These are phyloP conservation scores for Fusarium sp. DNA, from an alignment of 2,329 filamentous ascomycete species.

Conservation along the genomic window DNA sequence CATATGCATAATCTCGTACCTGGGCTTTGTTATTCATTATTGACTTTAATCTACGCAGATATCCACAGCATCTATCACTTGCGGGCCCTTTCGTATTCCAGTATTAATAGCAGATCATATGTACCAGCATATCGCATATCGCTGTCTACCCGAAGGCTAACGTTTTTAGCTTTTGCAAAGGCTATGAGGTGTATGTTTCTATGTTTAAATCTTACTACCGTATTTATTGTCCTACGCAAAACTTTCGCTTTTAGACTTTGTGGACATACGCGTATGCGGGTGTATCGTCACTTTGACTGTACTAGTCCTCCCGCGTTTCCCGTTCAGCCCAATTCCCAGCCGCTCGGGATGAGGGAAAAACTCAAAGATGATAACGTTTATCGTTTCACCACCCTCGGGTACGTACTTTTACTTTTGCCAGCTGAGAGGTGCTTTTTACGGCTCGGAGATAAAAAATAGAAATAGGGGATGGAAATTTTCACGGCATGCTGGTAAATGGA, in stretches of 20 bases:
- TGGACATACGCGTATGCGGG: slow-evolving; percentile 1
- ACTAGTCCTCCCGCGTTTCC: slow-evolving; percentile 25
- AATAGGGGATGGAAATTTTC: slow-evolving; percentile 25
- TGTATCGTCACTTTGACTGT: slow-evolving; percentile 5
- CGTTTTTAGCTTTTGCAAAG: not conserved
- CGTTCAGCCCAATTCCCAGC: slow-evolving; percentile 29
- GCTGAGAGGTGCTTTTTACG: slow-evolving; percentile 1
- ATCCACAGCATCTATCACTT: slow-evolving; percentile 20
- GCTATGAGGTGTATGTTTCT: slow-evolving; percentile 1
- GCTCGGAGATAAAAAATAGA: slow-evolving; percentile 18
- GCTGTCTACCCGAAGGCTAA: slow-evolving; percentile 6
- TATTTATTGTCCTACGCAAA: not conserved
- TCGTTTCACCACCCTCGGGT: slow-evolving; percentile 32
- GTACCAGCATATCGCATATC: slow-evolving; percentile 21
- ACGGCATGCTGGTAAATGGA: not conserved
- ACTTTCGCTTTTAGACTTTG: not conserved
- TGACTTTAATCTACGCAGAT: too few relatives aligned
- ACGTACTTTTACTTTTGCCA: slow-evolving; percentile 5
- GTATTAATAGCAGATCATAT: slow-evolving; percentile 37
- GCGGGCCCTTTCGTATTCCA: slow-evolving; percentile 26
- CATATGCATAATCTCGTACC: not conserved
- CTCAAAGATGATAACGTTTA: slow-evolving; percentile 22
- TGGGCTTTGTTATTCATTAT: too few relatives aligned
- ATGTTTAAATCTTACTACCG: slow-evolving; percentile 11
- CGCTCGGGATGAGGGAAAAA: not conserved